phyloP scores from a whole-genome alignment of 257 asterid genomes.

The Solanum piurae region DNA sequence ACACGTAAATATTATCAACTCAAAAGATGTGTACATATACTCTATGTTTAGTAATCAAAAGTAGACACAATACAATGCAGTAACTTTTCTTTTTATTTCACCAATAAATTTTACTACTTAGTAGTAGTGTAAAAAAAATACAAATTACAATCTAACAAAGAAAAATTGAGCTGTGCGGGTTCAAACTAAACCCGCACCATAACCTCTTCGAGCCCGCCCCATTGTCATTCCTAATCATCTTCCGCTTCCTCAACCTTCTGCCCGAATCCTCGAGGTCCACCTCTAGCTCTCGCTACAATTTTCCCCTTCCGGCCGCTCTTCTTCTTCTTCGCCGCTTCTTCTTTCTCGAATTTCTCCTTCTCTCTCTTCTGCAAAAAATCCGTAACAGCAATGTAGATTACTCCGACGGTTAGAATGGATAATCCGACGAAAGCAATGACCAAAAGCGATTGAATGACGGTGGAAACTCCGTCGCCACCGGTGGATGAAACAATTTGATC shows the following conservation, averaged over 20 bases:
- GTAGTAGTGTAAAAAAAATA: not conserved
- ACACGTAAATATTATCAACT: not conserved
- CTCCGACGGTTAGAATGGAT: slow-evolving; percentile 80
- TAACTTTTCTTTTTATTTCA: not conserved
- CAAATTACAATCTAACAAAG: not conserved
- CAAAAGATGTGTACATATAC: not conserved
- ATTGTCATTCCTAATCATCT: not conserved
- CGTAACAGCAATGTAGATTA: slow-evolving; percentile 69
- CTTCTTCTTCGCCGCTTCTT: slow-evolving; percentile 59
- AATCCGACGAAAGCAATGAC: slow-evolving; percentile 58
- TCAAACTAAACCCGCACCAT: not conserved
- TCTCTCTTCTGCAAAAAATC: slow-evolving; percentile 88
- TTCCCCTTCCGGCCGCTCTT: slow-evolving; percentile 42
- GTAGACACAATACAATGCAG: not conserved
- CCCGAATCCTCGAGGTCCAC: slow-evolving; percentile 85
- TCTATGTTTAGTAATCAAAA: not conserved
- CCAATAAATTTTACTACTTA: not conserved
- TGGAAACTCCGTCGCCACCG: slow-evolving; percentile 29
- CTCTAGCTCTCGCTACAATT: slow-evolving; percentile 31
- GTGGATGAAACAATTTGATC: slow-evolving; percentile 33
- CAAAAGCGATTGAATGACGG: slow-evolving; percentile 40
- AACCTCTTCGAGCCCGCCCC: fast-evolving
- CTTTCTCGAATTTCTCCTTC: slow-evolving; percentile 63
- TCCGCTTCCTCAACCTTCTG: slow-evolving; percentile 44
- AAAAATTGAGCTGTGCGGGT: not conserved